Conservation (phyloP, 176 grass and related monocot genomes). For the maize (Zea mays) region Zm-B73-REFERENCE-NAM-5.0 NC_050101.1:116185001-116185500, state of each 20-base stretch:
- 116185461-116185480: too few relatives aligned
- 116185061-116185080: not conserved
- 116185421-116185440: too few relatives aligned
- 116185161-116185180: not conserved
- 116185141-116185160: not conserved
- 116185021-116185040: not conserved
- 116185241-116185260: conserved; percentile 57
- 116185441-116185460: too few relatives aligned
- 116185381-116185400: too few relatives aligned
- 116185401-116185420: too few relatives aligned
- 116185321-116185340: too few relatives aligned
- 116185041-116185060: not conserved
- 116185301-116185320: not conserved
- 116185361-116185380: too few relatives aligned
- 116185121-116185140: not conserved
- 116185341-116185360: too few relatives aligned
- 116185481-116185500: too few relatives aligned
- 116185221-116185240: conserved; percentile 35
- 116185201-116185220: not conserved
- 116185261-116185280: conserved; percentile 69
- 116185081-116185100: not conserved
- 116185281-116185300: conserved; percentile 42
- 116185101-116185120: not conserved
- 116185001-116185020: not conserved
- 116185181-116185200: conserved; percentile 33